These are phyloP conservation scores for Beauveria sp. DNA, from an alignment of 2,329 filamentous ascomycete genomes.

Conservation along the genomic window DNA sequence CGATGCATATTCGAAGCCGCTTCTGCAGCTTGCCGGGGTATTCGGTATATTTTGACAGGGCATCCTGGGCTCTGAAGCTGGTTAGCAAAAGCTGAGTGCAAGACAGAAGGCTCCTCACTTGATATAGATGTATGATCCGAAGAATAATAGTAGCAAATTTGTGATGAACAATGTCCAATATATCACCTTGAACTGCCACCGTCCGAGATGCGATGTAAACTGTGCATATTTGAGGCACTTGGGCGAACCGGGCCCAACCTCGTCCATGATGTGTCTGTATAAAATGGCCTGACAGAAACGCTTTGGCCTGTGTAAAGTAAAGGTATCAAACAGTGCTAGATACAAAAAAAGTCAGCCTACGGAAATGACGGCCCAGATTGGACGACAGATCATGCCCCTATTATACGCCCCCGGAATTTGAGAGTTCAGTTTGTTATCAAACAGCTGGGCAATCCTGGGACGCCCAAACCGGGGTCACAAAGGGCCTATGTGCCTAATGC, in stretches of 20 bases:
- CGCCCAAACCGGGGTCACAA: neutral
- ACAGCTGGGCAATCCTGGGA: neutral
- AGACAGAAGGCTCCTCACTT: slow-evolving; percentile 22
- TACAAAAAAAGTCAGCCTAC: neutral
- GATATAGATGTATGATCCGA: slow-evolving; percentile 34
- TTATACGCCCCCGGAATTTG: neutral
- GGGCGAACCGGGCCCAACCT: slow-evolving; percentile 12
- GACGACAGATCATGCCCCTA: neutral
- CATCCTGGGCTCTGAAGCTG: slow-evolving; percentile 24
- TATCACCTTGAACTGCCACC: slow-evolving; percentile 36
- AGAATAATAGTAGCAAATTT: slow-evolving; percentile 37
- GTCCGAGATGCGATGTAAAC: slow-evolving; percentile 35
- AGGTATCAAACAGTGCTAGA: neutral
- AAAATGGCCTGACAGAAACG: neutral
- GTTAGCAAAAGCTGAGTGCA: too few species aligned
- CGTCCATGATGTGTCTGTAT: neutral
- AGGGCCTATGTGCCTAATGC: neutral
- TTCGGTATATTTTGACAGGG: slow-evolving; percentile 29
- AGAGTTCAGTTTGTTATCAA: neutral
- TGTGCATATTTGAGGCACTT: slow-evolving; percentile 31
- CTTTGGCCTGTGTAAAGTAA: neutral
- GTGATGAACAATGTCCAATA: slow-evolving; percentile 40
- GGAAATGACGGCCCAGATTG: neutral
- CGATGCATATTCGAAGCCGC: slow-evolving; percentile 34
- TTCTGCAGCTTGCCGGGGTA: slow-evolving; percentile 24